Conservation (phyloP, 2,329 filamentous ascomycete species). For the Ascomycota sp. region DNA sequence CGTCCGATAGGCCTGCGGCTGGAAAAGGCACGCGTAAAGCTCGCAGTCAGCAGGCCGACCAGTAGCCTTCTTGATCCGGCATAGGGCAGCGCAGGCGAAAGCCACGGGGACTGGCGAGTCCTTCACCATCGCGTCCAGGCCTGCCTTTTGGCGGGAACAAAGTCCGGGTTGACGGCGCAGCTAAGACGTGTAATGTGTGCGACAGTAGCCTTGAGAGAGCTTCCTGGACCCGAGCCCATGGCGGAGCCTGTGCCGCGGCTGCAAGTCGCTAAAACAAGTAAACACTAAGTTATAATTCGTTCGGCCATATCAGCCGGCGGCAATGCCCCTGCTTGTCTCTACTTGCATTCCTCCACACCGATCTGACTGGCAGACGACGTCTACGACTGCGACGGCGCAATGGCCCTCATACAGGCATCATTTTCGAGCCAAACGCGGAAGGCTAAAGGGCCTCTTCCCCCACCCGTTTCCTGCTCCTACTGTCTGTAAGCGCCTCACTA, state of each 20-base stretch:
- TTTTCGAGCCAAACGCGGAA: not conserved
- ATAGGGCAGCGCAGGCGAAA: not conserved
- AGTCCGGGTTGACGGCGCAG: no score
- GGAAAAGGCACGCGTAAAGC: constrained; percentile 1
- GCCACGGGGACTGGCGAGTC: no score
- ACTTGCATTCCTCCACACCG: not conserved
- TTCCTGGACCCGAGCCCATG: not conserved
- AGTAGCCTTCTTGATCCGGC: no score
- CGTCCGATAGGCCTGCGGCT: not conserved
- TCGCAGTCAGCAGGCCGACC: constrained; percentile 1
- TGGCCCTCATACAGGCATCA: no score
- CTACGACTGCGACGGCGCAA: no score
- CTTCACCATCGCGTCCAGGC: no score
- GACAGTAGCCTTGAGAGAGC: not conserved
- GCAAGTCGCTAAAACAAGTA: not conserved
- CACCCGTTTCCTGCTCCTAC: no score
- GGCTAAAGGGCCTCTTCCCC: no score
- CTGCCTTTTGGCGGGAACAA: no score
- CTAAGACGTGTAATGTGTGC: no score
- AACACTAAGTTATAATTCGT: not conserved
- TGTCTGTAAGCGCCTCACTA: no score
- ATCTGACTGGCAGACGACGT: not conserved
- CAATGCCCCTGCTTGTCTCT: not conserved
- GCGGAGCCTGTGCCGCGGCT: not conserved
- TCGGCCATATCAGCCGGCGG: not conserved